Conservation (phyloP, 2,329 filamentous ascomycete genomes). For the Ceratocystis cubensis region DNA sequence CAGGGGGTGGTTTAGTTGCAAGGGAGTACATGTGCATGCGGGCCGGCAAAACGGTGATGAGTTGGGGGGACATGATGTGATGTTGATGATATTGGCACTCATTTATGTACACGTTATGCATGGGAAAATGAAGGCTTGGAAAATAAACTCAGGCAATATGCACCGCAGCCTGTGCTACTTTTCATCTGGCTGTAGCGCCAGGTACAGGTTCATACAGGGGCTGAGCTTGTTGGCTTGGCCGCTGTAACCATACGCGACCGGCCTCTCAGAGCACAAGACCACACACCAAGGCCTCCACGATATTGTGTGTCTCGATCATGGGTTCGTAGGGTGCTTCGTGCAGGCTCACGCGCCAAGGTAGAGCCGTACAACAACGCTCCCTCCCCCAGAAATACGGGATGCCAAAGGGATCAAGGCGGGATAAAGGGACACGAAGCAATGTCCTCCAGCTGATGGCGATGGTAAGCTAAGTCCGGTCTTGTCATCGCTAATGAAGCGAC, state of each 20-base stretch:
- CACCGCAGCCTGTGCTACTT: background rate
- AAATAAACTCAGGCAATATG: background rate
- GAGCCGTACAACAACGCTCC: background rate
- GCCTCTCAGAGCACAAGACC: background rate
- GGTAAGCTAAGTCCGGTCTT: background rate
- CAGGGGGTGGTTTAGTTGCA: background rate
- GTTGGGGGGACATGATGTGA: background rate
- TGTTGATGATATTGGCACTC: background rate
- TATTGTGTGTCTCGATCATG: background rate
- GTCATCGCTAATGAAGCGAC: too few relatives aligned
- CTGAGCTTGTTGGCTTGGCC: background rate
- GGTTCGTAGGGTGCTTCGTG: background rate
- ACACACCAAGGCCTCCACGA: background rate
- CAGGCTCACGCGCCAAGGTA: background rate
- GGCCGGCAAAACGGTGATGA: background rate
- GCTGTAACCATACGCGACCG: background rate
- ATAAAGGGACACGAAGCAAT: background rate
- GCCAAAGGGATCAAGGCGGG: background rate
- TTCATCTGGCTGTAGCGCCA: background rate
- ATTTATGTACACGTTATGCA: background rate
- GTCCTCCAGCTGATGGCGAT: background rate
- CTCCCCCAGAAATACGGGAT: conserved; percentile 4
- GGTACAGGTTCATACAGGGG: background rate
- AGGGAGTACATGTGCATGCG: background rate
- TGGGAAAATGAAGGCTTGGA: background rate